Percentiles rank a stretch among this genome's conserved stretches.
phyloP scores from a whole-genome alignment of 2,329 filamentous ascomycete genomes.

The Purpureocillium lavendulum region DNA sequence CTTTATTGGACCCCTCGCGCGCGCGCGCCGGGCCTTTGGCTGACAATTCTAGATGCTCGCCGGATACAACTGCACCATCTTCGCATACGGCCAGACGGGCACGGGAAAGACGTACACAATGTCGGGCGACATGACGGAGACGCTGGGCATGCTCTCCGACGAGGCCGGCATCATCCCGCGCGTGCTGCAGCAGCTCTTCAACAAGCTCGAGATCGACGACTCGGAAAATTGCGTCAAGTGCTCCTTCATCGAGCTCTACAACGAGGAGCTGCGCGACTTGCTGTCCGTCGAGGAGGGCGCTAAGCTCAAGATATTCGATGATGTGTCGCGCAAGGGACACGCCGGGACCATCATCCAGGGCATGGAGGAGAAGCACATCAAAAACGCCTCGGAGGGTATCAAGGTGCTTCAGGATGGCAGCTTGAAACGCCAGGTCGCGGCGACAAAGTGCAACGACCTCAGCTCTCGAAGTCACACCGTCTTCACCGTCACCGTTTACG shows the following conservation, averaged over 20 bases:
- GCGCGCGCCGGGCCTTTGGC: background rate
- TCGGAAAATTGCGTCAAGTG: slow-evolving; percentile 88
- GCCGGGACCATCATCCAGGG: slow-evolving; percentile 84
- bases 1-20: background rate
- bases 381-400: slow-evolving; percentile 76
- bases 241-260: slow-evolving; percentile 98
- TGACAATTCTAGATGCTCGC: slow-evolving; percentile 62
- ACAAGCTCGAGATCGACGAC: slow-evolving; percentile 69
- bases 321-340: slow-evolving; percentile 78
- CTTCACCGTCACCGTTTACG: slow-evolving; percentile 89
- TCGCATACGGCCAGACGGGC: slow-evolving; percentile 95
- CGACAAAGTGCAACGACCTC: slow-evolving; percentile 98
- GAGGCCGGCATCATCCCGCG: slow-evolving; percentile 92
- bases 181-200: slow-evolving; percentile 78
- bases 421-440: slow-evolving; percentile 92
- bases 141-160: slow-evolving; percentile 76
- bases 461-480: slow-evolving; percentile 96
- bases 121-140: slow-evolving; percentile 94
- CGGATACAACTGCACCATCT: slow-evolving; percentile 97
- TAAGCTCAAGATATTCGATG: slow-evolving; percentile 94
- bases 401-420: slow-evolving; percentile 83
- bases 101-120: slow-evolving; percentile 99
- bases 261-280: slow-evolving; percentile 89
- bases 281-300: slow-evolving; percentile 71
- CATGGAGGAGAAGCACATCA: slow-evolving; percentile 95